Percentiles rank a stretch among this genome's conserved stretches.
Evolutionary conservation across 2,329 filamentous ascomycete species (phyloP).

Genomic region (Ophiostoma australiae): DNA sequence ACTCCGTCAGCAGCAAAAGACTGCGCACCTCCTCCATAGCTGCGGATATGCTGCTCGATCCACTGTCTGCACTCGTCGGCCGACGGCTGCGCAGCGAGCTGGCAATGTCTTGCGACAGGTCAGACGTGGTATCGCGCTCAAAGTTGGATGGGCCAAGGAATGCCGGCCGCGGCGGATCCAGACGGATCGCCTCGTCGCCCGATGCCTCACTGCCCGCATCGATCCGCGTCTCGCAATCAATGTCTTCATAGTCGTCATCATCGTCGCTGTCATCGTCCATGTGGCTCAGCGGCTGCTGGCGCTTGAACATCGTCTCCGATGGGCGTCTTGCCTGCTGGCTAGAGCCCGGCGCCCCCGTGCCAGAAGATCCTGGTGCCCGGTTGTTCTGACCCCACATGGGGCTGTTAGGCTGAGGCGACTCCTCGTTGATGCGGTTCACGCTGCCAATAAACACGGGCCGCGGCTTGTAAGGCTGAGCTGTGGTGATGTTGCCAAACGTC

Average conservation of each 20-base stretch:
- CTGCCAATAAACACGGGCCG: slow-evolving; percentile 27
- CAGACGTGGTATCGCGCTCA: slow-evolving; percentile 14
- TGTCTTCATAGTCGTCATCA: not conserved
- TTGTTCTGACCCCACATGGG: slow-evolving; percentile 7
- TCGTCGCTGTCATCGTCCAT: slow-evolving; percentile 14
- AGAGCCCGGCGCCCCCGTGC: not conserved
- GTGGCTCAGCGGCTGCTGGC: not conserved
- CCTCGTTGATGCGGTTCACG: slow-evolving; percentile 24
- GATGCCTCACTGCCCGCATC: not conserved
- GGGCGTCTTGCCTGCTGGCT: not conserved
- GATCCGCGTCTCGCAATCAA: slow-evolving; percentile 11
- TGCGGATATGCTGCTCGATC: slow-evolving; percentile 26
- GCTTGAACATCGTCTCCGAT: not conserved
- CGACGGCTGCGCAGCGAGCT: slow-evolving; percentile 22
- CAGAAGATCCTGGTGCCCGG: not conserved
- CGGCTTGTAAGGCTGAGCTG: slow-evolving; percentile 27
- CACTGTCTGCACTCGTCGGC: slow-evolving; percentile 18
- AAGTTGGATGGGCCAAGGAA: slow-evolving; percentile 10
- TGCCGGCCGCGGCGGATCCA: slow-evolving; percentile 24
- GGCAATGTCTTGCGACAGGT: slow-evolving; percentile 27
- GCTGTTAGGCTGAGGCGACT: slow-evolving; percentile 20
- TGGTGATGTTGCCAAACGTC: slow-evolving; percentile 25
- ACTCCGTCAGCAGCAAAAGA: slow-evolving; percentile 23
- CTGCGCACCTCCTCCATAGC: slow-evolving; percentile 28
- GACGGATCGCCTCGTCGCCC: slow-evolving; percentile 20